Percentiles rank a stretch among this genome's conserved stretches.
These are phyloP conservation scores for Lithospermum erythrorhizon DNA, from an alignment of 257 asterid genomes.

Conservation along the genomic window DNA sequence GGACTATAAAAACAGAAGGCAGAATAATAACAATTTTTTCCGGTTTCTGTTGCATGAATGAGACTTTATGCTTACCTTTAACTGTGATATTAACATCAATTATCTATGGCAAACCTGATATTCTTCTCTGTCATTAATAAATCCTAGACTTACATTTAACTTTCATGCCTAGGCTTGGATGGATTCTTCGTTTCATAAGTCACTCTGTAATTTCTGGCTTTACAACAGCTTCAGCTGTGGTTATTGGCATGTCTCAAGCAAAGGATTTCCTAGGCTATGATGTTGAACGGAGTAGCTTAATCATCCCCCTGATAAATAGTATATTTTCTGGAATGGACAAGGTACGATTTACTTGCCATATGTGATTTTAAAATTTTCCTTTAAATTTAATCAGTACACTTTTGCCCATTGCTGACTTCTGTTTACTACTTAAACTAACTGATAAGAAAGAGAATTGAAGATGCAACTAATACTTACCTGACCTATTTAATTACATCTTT, in stretches of 20 bases:
- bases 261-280: constrained; percentile 94
- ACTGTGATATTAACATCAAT: neutral
- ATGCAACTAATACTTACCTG: no score
- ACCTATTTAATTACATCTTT: neutral
- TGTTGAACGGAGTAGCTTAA: constrained; percentile 88
- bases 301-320: constrained; percentile 75
- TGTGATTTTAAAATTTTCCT: no score
- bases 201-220: constrained; percentile 99
- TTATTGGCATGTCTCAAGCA: constrained; percentile 91
- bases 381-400: no score
- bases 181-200: constrained; percentile 98
- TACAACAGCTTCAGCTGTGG: constrained; percentile 98
- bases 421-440: no score
- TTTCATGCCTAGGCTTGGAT: constrained; percentile 74
- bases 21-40: neutral
- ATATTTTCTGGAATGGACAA: constrained; percentile 73
- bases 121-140: neutral
- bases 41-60: neutral
- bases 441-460: no score
- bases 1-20: neutral
- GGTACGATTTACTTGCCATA: constrained; percentile 34
- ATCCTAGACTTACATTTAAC: neutral
- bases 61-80: neutral
- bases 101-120: neutral
- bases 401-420: no score